phyloP scores from a whole-genome alignment of 805 yeast species.

The Schwanniomyces sp. region DNA sequence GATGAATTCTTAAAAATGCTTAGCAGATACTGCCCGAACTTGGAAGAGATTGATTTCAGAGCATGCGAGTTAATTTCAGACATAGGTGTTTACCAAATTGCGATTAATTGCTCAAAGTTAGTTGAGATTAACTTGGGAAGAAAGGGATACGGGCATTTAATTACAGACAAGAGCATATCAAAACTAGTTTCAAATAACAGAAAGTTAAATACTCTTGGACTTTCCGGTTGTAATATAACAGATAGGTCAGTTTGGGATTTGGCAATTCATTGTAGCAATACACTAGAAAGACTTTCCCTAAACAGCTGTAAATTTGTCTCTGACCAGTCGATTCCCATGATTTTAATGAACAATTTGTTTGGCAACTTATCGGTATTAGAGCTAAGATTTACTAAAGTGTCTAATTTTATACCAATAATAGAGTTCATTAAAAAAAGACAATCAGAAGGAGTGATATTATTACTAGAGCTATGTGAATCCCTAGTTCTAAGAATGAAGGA shows the following conservation, averaged over 20 bases:
- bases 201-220: conserved; percentile 66
- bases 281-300: conserved; percentile 65
- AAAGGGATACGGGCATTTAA: conserved; percentile 60
- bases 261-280: conserved; percentile 49
- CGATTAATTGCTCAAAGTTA: conserved; percentile 57
- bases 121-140: conserved; percentile 76
- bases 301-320: conserved; percentile 68
- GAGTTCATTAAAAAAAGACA: conserved; percentile 59
- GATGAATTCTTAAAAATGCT: conserved; percentile 58
- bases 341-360: conserved; percentile 47
- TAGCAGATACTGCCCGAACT: conserved; percentile 53
- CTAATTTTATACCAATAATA: conserved; percentile 64
- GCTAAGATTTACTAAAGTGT: conserved; percentile 58
- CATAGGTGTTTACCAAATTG: conserved; percentile 68
- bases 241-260: conserved; percentile 82
- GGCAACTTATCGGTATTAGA: conserved; percentile 72
- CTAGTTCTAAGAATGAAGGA: conserved; percentile 58
- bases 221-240: conserved; percentile 83
- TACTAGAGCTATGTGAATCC: conserved; percentile 78
- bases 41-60: conserved; percentile 70
- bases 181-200: conserved; percentile 55
- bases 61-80: conserved; percentile 83
- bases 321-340: conserved; percentile 56
- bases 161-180: conserved; percentile 69
- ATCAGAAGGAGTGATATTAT: conserved; percentile 45